Percentiles rank a stretch among this genome's conserved stretches.
phyloP scores from a whole-genome alignment of 192 early-diverging fungal species.

The Funneliformis mosseae region DNA sequence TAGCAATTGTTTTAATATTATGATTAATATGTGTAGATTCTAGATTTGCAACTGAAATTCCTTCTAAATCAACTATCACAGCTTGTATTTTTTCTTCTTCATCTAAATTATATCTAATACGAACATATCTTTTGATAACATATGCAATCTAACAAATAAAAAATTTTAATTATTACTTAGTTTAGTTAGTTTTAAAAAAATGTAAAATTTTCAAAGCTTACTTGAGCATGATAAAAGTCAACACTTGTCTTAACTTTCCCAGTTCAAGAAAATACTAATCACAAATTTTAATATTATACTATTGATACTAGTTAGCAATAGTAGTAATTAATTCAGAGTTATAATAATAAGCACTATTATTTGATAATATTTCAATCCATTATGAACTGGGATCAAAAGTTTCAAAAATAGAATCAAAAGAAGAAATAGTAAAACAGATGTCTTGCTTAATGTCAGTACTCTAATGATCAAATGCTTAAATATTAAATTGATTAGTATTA shows the following conservation, averaged over 20 bases:
- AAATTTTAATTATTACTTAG: too few species aligned
- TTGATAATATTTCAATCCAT: background rate
- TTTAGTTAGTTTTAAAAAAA: too few species aligned
- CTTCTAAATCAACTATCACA: constrained; percentile 5
- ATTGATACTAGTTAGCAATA: background rate
- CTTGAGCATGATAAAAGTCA: too few species aligned
- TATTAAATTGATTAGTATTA: background rate
- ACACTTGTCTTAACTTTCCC: too few species aligned
- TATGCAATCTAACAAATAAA: too few species aligned
- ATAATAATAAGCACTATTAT: background rate
- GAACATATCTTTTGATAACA: constrained; percentile 3
- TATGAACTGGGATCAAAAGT: background rate
- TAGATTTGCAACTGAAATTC: constrained; percentile 3
- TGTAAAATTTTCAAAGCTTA: too few species aligned
- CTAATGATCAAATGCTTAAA: background rate
- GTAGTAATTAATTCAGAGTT: background rate
- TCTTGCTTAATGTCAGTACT: too few species aligned
- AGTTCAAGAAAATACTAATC: background rate
- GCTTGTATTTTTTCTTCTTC: constrained; percentile 9
- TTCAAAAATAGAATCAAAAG: background rate
- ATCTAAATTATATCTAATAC: constrained; percentile 7
- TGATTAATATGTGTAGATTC: too few species aligned
- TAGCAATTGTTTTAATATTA: too few species aligned
- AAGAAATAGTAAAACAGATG: background rate
- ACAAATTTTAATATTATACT: background rate